Evolutionary conservation across 257 asterid genomes (phyloP).

Genomic region (Solanum phureja): DNA sequence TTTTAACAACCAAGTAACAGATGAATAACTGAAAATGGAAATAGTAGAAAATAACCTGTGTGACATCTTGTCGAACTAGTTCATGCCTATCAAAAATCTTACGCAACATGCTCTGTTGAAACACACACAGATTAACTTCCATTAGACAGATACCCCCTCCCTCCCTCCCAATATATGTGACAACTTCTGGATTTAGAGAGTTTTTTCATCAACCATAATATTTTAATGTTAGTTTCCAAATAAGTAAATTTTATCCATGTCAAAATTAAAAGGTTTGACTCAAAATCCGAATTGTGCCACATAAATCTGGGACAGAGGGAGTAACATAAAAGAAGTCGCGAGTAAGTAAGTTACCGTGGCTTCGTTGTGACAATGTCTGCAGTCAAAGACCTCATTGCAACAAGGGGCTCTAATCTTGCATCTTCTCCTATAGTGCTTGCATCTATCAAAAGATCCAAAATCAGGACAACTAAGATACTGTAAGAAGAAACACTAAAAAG

Average conservation of each 20-base stretch:
- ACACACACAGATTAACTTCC: background rate
- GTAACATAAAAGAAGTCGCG: background rate
- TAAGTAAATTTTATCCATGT: background rate
- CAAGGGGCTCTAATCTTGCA: slow-evolving; percentile 38
- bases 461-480: background rate
- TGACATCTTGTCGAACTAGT: slow-evolving; percentile 60
- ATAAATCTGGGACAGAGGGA: background rate
- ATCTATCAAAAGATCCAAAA: slow-evolving; percentile 3
- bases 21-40: background rate
- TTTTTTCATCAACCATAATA: background rate
- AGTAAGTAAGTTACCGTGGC: slow-evolving; percentile 18
- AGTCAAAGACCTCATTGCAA: slow-evolving; percentile 34
- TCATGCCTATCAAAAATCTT: slow-evolving; percentile 74
- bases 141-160: background rate
- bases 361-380: slow-evolving; percentile 44
- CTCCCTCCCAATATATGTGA: background rate
- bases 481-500: background rate
- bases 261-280: too few relatives aligned
- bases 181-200: background rate
- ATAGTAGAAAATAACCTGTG: slow-evolving; percentile 44
- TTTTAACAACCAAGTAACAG: background rate
- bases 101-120: slow-evolving; percentile 47
- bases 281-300: background rate
- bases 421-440: slow-evolving; percentile 46
- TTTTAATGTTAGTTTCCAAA: background rate